Percentiles rank a stretch among this genome's conserved stretches.
These are phyloP conservation scores for Cutaneotrichosporon cutaneum DNA, from an alignment of 1,284 basidiomycete species.

Conservation along the genomic window DNA sequence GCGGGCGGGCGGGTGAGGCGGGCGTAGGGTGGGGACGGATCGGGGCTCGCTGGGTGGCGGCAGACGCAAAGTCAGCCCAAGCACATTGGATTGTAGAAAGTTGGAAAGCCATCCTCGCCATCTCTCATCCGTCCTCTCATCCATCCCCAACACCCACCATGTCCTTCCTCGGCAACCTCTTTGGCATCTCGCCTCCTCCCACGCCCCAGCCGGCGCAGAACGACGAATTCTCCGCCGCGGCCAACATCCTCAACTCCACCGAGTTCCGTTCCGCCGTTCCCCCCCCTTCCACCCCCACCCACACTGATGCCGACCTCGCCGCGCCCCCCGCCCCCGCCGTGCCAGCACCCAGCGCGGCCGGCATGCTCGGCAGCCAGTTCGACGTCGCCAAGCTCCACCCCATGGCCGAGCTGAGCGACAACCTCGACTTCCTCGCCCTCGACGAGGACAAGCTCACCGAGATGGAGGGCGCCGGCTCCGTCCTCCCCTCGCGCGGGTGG, in stretches of 20 bases:
- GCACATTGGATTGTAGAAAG: not conserved
- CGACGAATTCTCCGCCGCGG: slow-evolving; percentile 33
- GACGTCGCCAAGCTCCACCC: slow-evolving; percentile 89
- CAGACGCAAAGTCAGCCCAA: not conserved
- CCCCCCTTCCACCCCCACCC: slow-evolving; percentile 22
- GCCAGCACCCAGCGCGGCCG: slow-evolving; percentile 63
- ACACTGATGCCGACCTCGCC: slow-evolving; percentile 12
- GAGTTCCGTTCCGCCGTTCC: slow-evolving; percentile 41
- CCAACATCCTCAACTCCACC: slow-evolving; percentile 46
- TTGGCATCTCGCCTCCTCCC: slow-evolving; percentile 28
- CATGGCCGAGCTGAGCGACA: slow-evolving; percentile 73
- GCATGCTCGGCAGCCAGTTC: slow-evolving; percentile 77
- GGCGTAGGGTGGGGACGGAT: not conserved
- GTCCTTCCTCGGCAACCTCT: slow-evolving; percentile 52
- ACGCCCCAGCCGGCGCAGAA: slow-evolving; percentile 19
- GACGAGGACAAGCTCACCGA: slow-evolving; percentile 91
- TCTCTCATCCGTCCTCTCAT: not conserved
- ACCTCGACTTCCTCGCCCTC: slow-evolving; percentile 85
- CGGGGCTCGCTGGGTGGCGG: not conserved
- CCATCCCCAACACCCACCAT: slow-evolving; percentile 3
- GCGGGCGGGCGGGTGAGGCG: no score
- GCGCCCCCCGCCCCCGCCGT: slow-evolving; percentile 15
- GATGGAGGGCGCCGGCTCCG: slow-evolving; percentile 77
- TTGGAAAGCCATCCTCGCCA: slow-evolving; percentile 6
- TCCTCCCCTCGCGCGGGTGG: slow-evolving; percentile 92